These are phyloP conservation scores for Podaxis sp. DNA, from an alignment of 768 basidiomycete genomes.

Conservation along the genomic window DNA sequence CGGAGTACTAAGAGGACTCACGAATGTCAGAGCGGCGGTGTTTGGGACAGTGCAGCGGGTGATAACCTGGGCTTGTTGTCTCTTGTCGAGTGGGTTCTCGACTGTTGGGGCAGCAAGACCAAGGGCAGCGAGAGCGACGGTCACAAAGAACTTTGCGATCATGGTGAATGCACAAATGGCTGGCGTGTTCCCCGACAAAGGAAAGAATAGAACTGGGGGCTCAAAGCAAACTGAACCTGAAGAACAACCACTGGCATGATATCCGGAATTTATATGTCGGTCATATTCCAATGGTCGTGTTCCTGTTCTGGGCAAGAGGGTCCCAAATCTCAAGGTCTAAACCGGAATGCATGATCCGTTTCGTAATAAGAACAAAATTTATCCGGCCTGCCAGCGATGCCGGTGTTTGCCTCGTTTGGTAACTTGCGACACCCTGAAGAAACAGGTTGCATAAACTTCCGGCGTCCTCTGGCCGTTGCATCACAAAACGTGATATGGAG, in stretches of 20 bases:
- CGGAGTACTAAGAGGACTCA: slow-evolving; percentile 14
- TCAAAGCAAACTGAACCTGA: background rate
- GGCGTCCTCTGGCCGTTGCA: background rate
- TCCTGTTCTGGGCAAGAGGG: background rate
- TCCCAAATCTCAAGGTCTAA: background rate
- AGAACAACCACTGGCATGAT: background rate
- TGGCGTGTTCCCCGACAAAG: background rate
- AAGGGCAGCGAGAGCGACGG: slow-evolving; percentile 15
- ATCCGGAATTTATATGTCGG: background rate
- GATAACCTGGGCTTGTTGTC: slow-evolving; percentile 24
- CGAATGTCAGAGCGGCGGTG: slow-evolving; percentile 34
- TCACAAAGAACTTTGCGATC: slow-evolving; percentile 7
- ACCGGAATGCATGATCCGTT: too few relatives aligned
- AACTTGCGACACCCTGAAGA: background rate
- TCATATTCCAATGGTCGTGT: too few relatives aligned
- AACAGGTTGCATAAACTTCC: background rate
- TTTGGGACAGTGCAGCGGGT: slow-evolving; percentile 30
- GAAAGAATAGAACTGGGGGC: background rate
- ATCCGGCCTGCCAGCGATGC: background rate
- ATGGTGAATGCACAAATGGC: background rate
- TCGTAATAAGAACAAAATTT: background rate
- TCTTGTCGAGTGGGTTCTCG: slow-evolving; percentile 3
- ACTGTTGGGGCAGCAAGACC: slow-evolving; percentile 14
- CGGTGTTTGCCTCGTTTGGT: background rate
- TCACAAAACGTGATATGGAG: background rate